These are phyloP conservation scores for Draba incana DNA, from an alignment of 345 rosid species.

Conservation along the genomic window DNA sequence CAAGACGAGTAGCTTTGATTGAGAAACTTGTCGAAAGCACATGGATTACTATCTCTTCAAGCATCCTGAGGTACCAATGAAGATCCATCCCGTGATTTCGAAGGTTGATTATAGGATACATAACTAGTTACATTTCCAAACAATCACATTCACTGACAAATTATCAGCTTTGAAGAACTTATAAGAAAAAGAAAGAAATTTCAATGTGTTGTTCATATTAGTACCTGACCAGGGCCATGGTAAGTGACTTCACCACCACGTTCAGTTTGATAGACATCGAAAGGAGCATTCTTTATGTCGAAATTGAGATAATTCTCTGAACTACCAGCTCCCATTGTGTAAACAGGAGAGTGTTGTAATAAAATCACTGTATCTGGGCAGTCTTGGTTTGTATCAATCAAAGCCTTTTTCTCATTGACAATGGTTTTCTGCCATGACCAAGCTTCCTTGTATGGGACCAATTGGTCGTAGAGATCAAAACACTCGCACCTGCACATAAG, in stretches of 20 bases:
- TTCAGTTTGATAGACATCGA: slow-evolving; percentile 71
- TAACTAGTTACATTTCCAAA: slow-evolving; percentile 60
- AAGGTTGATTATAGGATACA: slow-evolving; percentile 88
- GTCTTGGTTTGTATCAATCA: slow-evolving; percentile 55
- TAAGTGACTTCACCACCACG: slow-evolving; percentile 95
- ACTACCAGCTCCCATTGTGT: slow-evolving; percentile 74
- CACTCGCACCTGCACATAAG: slow-evolving; percentile 59
- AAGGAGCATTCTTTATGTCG: slow-evolving; percentile 64
- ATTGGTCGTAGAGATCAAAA: slow-evolving; percentile 62
- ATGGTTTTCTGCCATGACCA: slow-evolving; percentile 77
- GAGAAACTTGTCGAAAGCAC: slow-evolving; percentile 68
- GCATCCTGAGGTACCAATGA: slow-evolving; percentile 92
- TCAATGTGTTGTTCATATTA: slow-evolving; percentile 7
- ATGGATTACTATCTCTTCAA: slow-evolving; percentile 82
- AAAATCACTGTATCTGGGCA: slow-evolving; percentile 70
- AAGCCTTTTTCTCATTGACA: slow-evolving; percentile 57
- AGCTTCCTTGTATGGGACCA: slow-evolving; percentile 69
- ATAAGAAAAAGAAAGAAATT: slow-evolving; percentile 12
- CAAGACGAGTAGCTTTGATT: slow-evolving; percentile 68
- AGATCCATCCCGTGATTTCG: slow-evolving; percentile 93
- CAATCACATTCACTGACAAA: neutral
- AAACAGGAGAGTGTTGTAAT: slow-evolving; percentile 76
- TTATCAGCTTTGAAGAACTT: neutral
- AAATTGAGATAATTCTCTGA: slow-evolving; percentile 62
- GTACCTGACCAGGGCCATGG: slow-evolving; percentile 97